These are phyloP conservation scores for Coemansia sp. DNA, from an alignment of 192 early-diverging fungal species.

Conservation along the genomic window DNA sequence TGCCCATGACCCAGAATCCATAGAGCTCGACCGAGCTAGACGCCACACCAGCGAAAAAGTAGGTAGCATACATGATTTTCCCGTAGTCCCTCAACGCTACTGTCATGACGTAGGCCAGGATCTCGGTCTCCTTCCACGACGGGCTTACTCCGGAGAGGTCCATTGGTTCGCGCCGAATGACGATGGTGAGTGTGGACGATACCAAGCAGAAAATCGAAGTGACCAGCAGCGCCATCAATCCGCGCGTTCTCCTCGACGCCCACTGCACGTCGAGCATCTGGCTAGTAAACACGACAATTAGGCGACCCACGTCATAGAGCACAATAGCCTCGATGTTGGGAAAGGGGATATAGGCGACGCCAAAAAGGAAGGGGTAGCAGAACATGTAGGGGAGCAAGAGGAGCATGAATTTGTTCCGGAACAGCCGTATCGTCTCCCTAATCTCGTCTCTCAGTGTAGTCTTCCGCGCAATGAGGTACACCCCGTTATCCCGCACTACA, in stretches of 20 bases:
- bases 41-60: conserved; percentile 37
- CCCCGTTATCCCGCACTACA: conserved; percentile 40
- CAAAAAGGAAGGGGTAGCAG: conserved; percentile 32
- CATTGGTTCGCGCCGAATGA: neutral
- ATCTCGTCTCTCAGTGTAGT: conserved; percentile 19
- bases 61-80: conserved; percentile 17
- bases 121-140: neutral
- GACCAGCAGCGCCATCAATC: conserved; percentile 11
- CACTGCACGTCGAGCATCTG: conserved; percentile 36
- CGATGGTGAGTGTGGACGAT: conserved; percentile 14
- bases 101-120: conserved; percentile 10
- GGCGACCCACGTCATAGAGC: conserved; percentile 33
- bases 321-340: conserved; percentile 24
- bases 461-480: conserved; percentile 33
- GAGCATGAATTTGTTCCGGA: conserved; percentile 25
- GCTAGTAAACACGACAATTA: conserved; percentile 30
- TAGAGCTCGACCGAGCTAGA: conserved; percentile 45
- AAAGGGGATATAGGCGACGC: conserved; percentile 24
- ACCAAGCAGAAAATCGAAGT: conserved; percentile 9
- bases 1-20: conserved; percentile 49
- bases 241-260: conserved; percentile 24
- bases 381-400: conserved; percentile 42
- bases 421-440: conserved; percentile 18
- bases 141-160: conserved; percentile 15
- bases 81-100: conserved; percentile 8